A percentile compares a stretch with the other conserved stretches of the same genome.
Evolutionary conservation across 177 flowering plant genomes (phyloP).

Genomic region (Tripterygium wilfordii): DNA sequence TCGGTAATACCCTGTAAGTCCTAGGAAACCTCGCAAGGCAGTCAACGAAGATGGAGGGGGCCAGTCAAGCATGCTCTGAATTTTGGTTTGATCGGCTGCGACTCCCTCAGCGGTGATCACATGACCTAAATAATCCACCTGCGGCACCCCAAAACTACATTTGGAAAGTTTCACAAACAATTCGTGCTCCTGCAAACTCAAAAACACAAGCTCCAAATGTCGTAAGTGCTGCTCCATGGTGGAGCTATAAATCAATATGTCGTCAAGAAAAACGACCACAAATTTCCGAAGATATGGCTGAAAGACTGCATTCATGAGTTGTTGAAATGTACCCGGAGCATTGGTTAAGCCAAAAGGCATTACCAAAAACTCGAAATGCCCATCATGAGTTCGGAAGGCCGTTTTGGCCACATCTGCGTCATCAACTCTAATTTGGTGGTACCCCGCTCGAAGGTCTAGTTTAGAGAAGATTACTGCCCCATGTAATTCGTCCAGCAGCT

Average conservation of each 20-base stretch:
- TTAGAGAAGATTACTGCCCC: background rate
- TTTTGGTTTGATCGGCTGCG: background rate
- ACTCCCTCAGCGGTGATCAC: constrained; percentile 1
- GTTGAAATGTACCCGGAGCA: constrained; percentile 3
- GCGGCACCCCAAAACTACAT: background rate
- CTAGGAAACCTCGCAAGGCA: constrained; percentile 4
- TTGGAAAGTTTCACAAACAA: background rate
- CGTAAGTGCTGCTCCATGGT: background rate
- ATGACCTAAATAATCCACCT: constrained; percentile 10
- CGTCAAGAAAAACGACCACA: constrained; percentile 13
- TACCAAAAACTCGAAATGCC: background rate
- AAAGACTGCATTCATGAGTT: constrained; percentile 3
- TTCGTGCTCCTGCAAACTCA: background rate
- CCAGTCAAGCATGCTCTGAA: background rate
- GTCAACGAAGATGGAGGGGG: background rate
- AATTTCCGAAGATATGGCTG: background rate
- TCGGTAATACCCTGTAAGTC: constrained; percentile 8
- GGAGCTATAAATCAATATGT: constrained; percentile 4
- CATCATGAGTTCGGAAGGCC: background rate
- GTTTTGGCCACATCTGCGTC: background rate
- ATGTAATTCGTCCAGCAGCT: constrained; percentile 1
- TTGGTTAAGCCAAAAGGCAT: background rate
- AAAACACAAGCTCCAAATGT: background rate
- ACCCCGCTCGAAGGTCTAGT: background rate
- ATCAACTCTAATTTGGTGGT: background rate